Base-by-base conservation (phyloP, 2,329 filamentous ascomycete species). In the Juglanconis oblonga region DNA sequence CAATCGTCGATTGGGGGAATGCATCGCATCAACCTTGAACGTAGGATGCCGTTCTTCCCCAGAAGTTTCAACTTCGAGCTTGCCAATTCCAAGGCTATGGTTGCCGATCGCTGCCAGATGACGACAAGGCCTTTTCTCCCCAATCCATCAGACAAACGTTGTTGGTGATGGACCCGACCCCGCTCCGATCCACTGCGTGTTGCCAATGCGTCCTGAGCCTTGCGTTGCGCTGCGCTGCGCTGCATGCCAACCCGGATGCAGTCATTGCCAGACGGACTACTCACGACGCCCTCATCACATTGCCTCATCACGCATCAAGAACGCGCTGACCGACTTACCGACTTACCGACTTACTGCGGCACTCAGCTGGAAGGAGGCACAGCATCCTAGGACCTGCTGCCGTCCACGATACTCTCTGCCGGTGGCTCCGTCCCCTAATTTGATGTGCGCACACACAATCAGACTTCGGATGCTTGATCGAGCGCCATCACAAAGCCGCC, bases 221-320 rank as follows among this genome's bases (percentile, higher is more conserved):
- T 54, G 52, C 38, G 36, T 54, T 29, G 11, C 8, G 14, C 31
- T 33, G 40, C 8, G 14, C 31, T 33, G 40, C 40, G 40, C 55
- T 24, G 24, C 52, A 52, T 55, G 47, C 56, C 56, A 48, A 47
- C 14, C 51, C 17, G 35, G 55, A 58, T 51, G 31, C 40, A 40
- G 52, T 59, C 56, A 52, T 55, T 55, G 33, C 61, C 53, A 44
- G 55, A 61, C 51, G 35, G 32, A 44, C 49, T 32, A n/a, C 52
- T 58, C 61, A 63, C 61, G 61, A 63, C 48, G 48, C 58, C 61
- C 58, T 63, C 61, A 63, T 33, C n/a, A 4, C 24, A 47, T 61
- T 60, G 54, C 44, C 57, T 57, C 51, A 48, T 63, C 50, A 38
- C 33, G 50, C 58, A 53, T 63, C 38, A 13, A 11, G 11, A 5